Conservation (phyloP, 1,284 basidiomycete species). For the Neotropicomus parvogracilis region DNA sequence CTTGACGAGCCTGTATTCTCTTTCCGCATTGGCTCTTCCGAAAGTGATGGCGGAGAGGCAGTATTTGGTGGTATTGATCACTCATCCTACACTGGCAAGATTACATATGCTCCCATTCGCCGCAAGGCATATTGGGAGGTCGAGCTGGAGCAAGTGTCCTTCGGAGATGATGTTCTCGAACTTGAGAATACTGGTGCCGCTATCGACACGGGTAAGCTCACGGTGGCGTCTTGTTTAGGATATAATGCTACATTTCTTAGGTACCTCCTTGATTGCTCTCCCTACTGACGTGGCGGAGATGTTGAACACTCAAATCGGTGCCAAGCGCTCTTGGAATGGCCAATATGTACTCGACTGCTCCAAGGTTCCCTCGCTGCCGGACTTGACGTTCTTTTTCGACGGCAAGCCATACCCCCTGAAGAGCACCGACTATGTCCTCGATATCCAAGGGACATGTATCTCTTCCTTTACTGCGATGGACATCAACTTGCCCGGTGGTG, state of each 20-base stretch:
- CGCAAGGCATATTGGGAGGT: conserved; percentile 99
- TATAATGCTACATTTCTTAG: conserved; percentile 35
- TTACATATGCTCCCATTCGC: conserved; percentile 88
- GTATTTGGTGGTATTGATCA: conserved; percentile 91
- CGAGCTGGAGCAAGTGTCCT: conserved; percentile 81
- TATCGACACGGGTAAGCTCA: conserved; percentile 82
- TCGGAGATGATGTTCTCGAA: conserved; percentile 83
- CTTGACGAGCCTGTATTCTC: conserved; percentile 89
- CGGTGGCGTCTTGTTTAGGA: neutral
- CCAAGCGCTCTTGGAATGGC: conserved; percentile 90
- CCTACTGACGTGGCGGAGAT: conserved; percentile 97
- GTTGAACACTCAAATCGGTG: conserved; percentile 94
- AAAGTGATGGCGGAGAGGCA: conserved; percentile 89
- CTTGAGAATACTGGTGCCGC: conserved; percentile 92
- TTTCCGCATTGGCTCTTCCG: conserved; percentile 89
- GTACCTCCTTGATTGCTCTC: conserved; percentile 87
- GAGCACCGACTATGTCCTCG: conserved; percentile 85
- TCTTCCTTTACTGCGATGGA: conserved; percentile 93
- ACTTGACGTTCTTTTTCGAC: conserved; percentile 81
- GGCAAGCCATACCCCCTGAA: conserved; percentile 80
- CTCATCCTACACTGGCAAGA: conserved; percentile 76
- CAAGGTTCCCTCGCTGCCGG: conserved; percentile 81
- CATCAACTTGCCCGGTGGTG: conserved; percentile 83
- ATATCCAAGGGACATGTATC: conserved; percentile 89
- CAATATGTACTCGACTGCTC: conserved; percentile 92